Evolutionary conservation across 371 early-diverging fungal species (phyloP).

Genomic region (Rhizopus stolonifer): DNA sequence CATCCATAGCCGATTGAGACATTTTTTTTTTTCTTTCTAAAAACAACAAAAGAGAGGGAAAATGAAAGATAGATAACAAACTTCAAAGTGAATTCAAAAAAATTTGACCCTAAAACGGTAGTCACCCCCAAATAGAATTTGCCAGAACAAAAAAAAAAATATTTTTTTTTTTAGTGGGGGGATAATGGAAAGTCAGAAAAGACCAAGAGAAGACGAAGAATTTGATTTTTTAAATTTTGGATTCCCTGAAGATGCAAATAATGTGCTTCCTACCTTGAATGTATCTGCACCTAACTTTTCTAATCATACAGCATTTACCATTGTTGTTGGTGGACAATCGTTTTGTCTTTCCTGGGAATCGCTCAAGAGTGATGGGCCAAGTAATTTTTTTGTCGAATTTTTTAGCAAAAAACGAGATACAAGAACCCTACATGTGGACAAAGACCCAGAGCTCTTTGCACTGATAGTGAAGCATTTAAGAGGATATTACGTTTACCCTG

Average conservation of each 20-base stretch:
- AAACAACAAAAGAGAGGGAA: too few species aligned
- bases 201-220: neutral
- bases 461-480: constrained; percentile 59
- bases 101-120: too few species aligned
- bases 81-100: too few species aligned
- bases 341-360: constrained; percentile 51
- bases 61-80: too few species aligned
- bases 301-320: constrained; percentile 36
- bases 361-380: constrained; percentile 51
- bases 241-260: neutral
- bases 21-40: too few species aligned
- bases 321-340: constrained; percentile 44
- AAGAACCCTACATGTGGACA: constrained; percentile 54
- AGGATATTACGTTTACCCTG: constrained; percentile 57
- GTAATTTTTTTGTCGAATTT: constrained; percentile 43
- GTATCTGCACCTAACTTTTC: constrained; percentile 16
- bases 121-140: too few species aligned
- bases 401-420: constrained; percentile 32
- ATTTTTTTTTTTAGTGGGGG: neutral
- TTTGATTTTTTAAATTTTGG: neutral
- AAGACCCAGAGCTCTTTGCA: constrained; percentile 58
- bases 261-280: neutral
- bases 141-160: too few species aligned
- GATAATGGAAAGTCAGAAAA: neutral
- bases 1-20: too few species aligned